Evolutionary conservation across 192 early-diverging fungal species (phyloP).

Genomic region (Funneliformis mosseae): DNA sequence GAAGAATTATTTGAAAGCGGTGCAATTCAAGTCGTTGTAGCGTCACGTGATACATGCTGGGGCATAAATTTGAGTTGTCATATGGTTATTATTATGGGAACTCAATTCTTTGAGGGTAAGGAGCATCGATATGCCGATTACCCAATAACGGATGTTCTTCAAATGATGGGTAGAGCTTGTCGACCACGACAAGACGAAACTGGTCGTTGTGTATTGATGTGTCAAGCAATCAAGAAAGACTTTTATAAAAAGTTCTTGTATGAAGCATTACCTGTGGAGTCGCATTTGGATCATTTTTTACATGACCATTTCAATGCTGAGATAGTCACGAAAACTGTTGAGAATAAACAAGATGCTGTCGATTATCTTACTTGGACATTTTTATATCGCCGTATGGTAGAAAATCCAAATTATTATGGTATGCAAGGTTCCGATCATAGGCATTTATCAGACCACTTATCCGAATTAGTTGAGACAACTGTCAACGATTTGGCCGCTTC

Average conservation of each 20-base stretch:
- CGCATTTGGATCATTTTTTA: slow-evolving; percentile 89
- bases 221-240: slow-evolving; percentile 90
- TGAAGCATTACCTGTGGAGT: slow-evolving; percentile 95
- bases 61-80: slow-evolving; percentile 79
- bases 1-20: slow-evolving; percentile 72
- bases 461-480: slow-evolving; percentile 92
- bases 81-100: slow-evolving; percentile 94
- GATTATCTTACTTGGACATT: slow-evolving; percentile 99
- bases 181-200: slow-evolving; percentile 62
- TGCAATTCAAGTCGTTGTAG: slow-evolving; percentile 88
- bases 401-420: slow-evolving; percentile 98
- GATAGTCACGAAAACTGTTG: slow-evolving; percentile 91
- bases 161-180: slow-evolving; percentile 97
- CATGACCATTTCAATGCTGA: slow-evolving; percentile 99
- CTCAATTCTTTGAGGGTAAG: slow-evolving; percentile 91
- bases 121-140: slow-evolving; percentile 98
- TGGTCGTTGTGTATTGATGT: slow-evolving; percentile 91
- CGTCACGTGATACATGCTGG: slow-evolving; percentile 92
- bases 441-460: slow-evolving; percentile 90
- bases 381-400: slow-evolving; percentile 91
- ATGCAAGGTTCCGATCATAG: slow-evolving; percentile 84
- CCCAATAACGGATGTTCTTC: slow-evolving; percentile 90
- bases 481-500: slow-evolving; percentile 82
- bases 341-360: slow-evolving; percentile 97
- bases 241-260: slow-evolving; percentile 98